phyloP scores from a whole-genome alignment of 306 rosid genomes.

The Rosa lucieae region DNA sequence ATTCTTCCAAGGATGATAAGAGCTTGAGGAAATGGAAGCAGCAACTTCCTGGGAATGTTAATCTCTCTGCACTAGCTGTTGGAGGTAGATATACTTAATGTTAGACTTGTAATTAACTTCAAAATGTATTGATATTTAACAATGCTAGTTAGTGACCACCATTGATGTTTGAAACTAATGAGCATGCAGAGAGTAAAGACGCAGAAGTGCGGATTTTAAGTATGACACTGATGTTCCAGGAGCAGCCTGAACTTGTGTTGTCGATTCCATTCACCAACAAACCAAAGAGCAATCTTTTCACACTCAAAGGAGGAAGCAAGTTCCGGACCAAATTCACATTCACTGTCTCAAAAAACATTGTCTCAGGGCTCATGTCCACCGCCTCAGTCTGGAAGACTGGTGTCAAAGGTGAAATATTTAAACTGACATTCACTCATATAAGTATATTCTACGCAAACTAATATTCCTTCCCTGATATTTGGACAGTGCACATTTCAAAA shows the following conservation, averaged over 20 bases:
- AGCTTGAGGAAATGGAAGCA: slow-evolving; percentile 93
- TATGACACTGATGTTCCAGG: too few species aligned
- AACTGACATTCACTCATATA: neutral
- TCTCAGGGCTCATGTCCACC: slow-evolving; percentile 78
- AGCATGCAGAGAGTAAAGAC: slow-evolving; percentile 60
- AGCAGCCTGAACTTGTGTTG: too few species aligned
- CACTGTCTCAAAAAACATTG: slow-evolving; percentile 72
- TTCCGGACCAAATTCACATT: too few species aligned
- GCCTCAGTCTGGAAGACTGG: slow-evolving; percentile 72
- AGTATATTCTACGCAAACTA: neutral
- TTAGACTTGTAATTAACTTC: neutral
- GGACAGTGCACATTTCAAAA: slow-evolving; percentile 67
- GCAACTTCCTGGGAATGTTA: slow-evolving; percentile 77
- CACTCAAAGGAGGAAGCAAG: too few species aligned
- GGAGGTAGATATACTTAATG: slow-evolving; percentile 50
- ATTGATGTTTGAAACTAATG: neutral
- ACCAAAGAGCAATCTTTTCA: too few species aligned
- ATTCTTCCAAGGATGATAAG: slow-evolving; percentile 62
- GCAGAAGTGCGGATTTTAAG: slow-evolving; percentile 76
- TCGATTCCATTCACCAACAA: too few species aligned
- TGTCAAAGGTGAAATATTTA: slow-evolving; percentile 49
- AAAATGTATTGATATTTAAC: neutral
- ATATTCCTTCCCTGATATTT: neutral
- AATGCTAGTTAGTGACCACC: neutral
- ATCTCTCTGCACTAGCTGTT: slow-evolving; percentile 49